phyloP scores from a whole-genome alignment of 2,329 filamentous ascomycete species.

The Trichoderma breve region DNA sequence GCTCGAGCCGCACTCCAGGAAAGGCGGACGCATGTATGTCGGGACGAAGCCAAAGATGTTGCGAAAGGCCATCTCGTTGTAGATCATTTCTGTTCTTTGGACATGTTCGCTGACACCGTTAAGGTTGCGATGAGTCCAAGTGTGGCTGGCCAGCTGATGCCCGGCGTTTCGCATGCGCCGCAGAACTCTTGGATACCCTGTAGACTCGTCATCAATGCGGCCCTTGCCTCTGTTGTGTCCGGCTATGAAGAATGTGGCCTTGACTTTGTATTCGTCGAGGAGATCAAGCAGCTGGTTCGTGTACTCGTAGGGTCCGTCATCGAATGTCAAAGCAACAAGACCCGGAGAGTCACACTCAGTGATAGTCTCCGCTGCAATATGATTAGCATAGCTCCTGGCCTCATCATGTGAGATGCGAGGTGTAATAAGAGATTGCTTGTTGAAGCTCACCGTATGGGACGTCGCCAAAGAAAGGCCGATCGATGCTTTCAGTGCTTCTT shows the following conservation, averaged over 20 bases:
- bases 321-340: slow-evolving; percentile 45
- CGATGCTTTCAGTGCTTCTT: slow-evolving; percentile 31
- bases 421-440: background rate
- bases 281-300: slow-evolving; percentile 43
- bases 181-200: slow-evolving; percentile 38
- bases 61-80: slow-evolving; percentile 46
- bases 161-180: slow-evolving; percentile 41
- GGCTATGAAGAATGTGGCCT: slow-evolving; percentile 44
- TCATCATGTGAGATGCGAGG: background rate
- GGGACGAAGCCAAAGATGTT: slow-evolving; percentile 43
- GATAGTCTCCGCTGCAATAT: slow-evolving; percentile 32
- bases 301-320: slow-evolving; percentile 46
- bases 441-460: slow-evolving; percentile 39
- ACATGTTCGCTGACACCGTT: slow-evolving; percentile 35
- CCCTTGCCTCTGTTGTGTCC: slow-evolving; percentile 43
- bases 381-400: background rate
- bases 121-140: slow-evolving; percentile 48
- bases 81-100: slow-evolving; percentile 40
- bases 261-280: slow-evolving; percentile 32
- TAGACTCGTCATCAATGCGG: slow-evolving; percentile 39
- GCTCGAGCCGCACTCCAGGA: slow-evolving; percentile 41
- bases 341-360: slow-evolving; percentile 37
- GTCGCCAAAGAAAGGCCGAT: slow-evolving; percentile 33
- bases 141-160: slow-evolving; percentile 48
- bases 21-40: slow-evolving; percentile 46